These are phyloP conservation scores for Populus nigra DNA, from an alignment of 345 rosid genomes.

Conservation along the genomic window DNA sequence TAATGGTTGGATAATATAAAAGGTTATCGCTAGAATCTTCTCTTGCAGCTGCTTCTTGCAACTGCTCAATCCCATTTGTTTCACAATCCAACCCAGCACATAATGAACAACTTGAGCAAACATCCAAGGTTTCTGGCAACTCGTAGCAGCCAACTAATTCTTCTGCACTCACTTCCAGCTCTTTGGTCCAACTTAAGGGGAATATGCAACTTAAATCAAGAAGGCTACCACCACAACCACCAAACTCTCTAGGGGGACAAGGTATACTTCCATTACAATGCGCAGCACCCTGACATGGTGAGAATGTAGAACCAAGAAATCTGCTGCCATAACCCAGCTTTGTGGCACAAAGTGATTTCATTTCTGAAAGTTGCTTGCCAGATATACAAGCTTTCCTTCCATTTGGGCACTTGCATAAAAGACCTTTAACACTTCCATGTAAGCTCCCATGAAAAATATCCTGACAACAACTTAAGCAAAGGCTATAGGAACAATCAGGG, in stretches of 20 bases:
- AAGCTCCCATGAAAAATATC: conserved; percentile 44
- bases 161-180: conserved; percentile 81
- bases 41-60: conserved; percentile 67
- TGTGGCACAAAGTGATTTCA: conserved; percentile 23
- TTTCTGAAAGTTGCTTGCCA: conserved; percentile 29
- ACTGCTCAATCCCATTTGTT: conserved; percentile 40
- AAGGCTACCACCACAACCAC: conserved; percentile 56
- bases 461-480: conserved; percentile 63
- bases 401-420: conserved; percentile 31
- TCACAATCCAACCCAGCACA: conserved; percentile 51
- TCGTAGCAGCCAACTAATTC: conserved; percentile 84
- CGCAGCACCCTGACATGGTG: conserved; percentile 30
- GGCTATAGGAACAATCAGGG: conserved; percentile 57
- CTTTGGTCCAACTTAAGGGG: conserved; percentile 54
- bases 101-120: conserved; percentile 55
- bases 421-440: conserved; percentile 38
- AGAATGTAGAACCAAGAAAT: conserved; percentile 28
- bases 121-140: conserved; percentile 66
- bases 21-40: conserved; percentile 64
- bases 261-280: conserved; percentile 35
- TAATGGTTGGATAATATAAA: conserved; percentile 54
- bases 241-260: conserved; percentile 55
- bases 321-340: conserved; percentile 25
- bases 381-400: conserved; percentile 31
- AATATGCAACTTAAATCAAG: conserved; percentile 53